Base-by-base conservation (phyloP, 2,329 filamentous ascomycete species). In the Colletotrichum sp. region DNA sequence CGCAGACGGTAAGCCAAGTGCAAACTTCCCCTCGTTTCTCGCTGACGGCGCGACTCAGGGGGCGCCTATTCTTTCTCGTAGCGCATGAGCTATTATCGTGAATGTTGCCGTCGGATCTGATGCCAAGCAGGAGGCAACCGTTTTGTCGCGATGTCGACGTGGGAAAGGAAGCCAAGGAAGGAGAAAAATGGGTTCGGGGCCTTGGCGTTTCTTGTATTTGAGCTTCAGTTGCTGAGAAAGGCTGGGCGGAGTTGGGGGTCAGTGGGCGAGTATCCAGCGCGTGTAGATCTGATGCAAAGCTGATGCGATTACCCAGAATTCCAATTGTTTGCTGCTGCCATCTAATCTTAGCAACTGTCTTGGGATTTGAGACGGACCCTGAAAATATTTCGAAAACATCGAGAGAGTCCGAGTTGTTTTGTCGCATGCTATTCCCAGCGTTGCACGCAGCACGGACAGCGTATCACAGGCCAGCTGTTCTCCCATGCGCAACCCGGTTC, bases 171-270 rank as follows among this genome's bases (percentile, higher is more conserved):
- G 28, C 70, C 57, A 68, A 60, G 74, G 12, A 65, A 52, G 38
- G 16, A 15, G 8, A 57, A 65, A 60, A 58, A 52, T 38, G 70
- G 65, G 43, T 9, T 21, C 32, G 64, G 64, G 57, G 58, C 24
- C 74, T 76, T 76, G 70, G 74, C 74, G n/a, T 76, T 69, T 69
- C 70, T 76, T 76, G 64, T 69, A 66, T 52, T 52, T 52, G 58
- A 69, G 70, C 65, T 76, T 76, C 43, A 32, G 26, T 43, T 34
- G 24, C 58, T 68, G 52, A 21, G 60, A 10, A 15, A 38, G 13
- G 32, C 28, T 69, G 30, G 58, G 34, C 30, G 3, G 28, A 58
- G 34, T 48, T 21, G 16, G 70, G 63, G 43, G 48, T 63, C 63
- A 36, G 26, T 52, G 48, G 65, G 21, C 24, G 16, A 63, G 26